Evolutionary conservation across 2,329 filamentous ascomycete genomes (phyloP), one percentile per base, ranked within the genome.

Genomic region (Esteya vermicola): DNA sequence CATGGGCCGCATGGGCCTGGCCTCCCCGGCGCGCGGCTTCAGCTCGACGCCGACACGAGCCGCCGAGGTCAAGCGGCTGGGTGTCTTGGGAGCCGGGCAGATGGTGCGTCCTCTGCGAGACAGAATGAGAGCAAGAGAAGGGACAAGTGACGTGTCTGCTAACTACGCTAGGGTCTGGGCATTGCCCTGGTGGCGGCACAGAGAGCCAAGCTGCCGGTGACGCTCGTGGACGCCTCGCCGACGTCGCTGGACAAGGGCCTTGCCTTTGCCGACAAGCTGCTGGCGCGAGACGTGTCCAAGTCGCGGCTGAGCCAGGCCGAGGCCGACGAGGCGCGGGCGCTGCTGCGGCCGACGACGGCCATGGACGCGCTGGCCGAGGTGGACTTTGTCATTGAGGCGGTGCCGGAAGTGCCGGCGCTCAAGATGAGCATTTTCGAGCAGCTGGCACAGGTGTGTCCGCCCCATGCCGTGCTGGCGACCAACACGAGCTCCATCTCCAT

Each of bases 401-500:
- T 98, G 9, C 91, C 91, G 27, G 88, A 95, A 66, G 89, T 94
- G 41, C 79, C 83, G 31, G 68, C 79, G 38, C 73, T 98, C 47
- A 98, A 98, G 63, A 77, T 78, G 48, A 76, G 78, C 48, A 93
- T 98, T 49, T 98, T 98, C 63, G 65, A 75, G 48, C 72, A 81
- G 53, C 72, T 98, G 10, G 86, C 88, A 7, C 65, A 82, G 51
- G 78, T 93, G 50, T 88, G 83, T 50, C 79, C 85, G 10, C 67
- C 78, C 39, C 85, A 96, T 55, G 77, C 91, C 43, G 84, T 98
- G 51, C 74, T 98, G 27, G 89, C 91, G 6, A 98, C 91, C 46
- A 98, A 98, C 66, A 98, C 91, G 7, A 94, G 86, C n/a, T 94
- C 86, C 45, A 98, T 98, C 57, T 89, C 85, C 45, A 95, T 98